A percentile compares a stretch with the other conserved stretches of the same genome.
phyloP scores from a whole-genome alignment of 192 early-diverging fungal species.

The Coemansia sp. region DNA sequence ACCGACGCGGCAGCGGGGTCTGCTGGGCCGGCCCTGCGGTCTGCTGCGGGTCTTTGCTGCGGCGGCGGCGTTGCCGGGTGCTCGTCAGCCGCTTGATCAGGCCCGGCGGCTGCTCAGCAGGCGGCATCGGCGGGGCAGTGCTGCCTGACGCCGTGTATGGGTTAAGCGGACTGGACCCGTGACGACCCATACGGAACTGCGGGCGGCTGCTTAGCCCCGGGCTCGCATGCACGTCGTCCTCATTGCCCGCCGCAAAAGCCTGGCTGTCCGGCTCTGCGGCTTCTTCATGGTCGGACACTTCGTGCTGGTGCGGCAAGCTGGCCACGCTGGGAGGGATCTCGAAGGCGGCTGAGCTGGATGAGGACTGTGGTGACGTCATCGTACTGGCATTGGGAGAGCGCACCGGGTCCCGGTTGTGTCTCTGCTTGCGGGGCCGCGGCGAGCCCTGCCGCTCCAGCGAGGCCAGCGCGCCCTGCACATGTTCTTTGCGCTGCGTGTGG shows the following conservation, averaged over 20 bases:
- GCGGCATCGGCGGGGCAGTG: slow-evolving; percentile 36
- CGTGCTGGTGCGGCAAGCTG: too few species aligned
- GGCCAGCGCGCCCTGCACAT: slow-evolving; percentile 21
- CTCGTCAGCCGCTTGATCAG: slow-evolving; percentile 38
- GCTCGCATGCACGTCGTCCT: not conserved
- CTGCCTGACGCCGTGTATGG: slow-evolving; percentile 33
- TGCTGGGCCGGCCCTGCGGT: slow-evolving; percentile 3
- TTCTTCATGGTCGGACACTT: too few species aligned
- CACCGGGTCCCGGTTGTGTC: slow-evolving; percentile 29
- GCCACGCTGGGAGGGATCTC: too few species aligned
- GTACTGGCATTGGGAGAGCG: slow-evolving; percentile 1
- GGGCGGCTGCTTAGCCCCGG: slow-evolving; percentile 9
- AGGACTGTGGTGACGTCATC: not conserved
- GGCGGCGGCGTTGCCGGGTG: slow-evolving; percentile 24
- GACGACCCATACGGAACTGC: slow-evolving; percentile 46
- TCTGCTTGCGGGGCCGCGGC: slow-evolving; percentile 14
- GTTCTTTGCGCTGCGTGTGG: slow-evolving; percentile 20
- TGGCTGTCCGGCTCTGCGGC: too few species aligned
- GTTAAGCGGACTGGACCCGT: slow-evolving; percentile 51
- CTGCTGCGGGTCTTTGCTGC: not conserved
- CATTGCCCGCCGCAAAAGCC: too few species aligned
- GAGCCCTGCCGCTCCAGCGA: slow-evolving; percentile 31
- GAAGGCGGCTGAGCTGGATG: not conserved
- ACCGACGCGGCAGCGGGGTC: slow-evolving; percentile 44
- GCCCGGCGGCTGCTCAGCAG: slow-evolving; percentile 10